phyloP scores from a whole-genome alignment of 352 stramenopile genomes.

The Pythium sp. region DNA sequence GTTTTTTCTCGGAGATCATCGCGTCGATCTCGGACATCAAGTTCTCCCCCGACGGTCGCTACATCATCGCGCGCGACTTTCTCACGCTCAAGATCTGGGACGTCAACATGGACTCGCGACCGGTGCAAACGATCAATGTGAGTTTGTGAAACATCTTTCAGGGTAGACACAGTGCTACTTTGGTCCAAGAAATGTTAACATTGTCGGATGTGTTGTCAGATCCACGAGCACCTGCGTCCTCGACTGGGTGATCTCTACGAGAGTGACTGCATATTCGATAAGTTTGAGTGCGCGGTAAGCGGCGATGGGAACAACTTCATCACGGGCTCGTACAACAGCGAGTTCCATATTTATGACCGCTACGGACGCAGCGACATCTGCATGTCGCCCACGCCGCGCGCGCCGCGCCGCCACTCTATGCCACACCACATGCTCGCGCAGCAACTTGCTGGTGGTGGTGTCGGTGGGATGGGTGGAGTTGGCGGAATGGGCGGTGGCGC shows the following conservation, averaged over 20 bases:
- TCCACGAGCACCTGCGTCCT: slow-evolving; percentile 91
- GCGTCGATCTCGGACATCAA: slow-evolving; percentile 94
- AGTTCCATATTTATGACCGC: slow-evolving; percentile 91
- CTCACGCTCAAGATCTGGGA: slow-evolving; percentile 97
- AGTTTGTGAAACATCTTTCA: slow-evolving; percentile 10
- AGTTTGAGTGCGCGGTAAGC: slow-evolving; percentile 93
- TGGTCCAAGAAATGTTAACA: not conserved
- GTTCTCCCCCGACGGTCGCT: slow-evolving; percentile 92
- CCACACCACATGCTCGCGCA: slow-evolving; percentile 62
- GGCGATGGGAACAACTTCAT: slow-evolving; percentile 91
- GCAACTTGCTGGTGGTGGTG: slow-evolving; percentile 40
- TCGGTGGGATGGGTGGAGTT: slow-evolving; percentile 28
- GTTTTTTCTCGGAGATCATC: slow-evolving; percentile 96
- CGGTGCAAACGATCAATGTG: slow-evolving; percentile 92
- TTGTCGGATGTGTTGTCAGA: slow-evolving; percentile 30
- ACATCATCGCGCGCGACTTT: slow-evolving; percentile 95
- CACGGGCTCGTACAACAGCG: slow-evolving; percentile 94
- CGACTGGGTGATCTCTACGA: slow-evolving; percentile 92
- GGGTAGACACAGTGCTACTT: not conserved
- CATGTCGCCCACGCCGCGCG: slow-evolving; percentile 52
- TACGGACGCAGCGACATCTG: slow-evolving; percentile 77
- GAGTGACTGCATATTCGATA: slow-evolving; percentile 97
- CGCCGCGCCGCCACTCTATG: slow-evolving; percentile 61
- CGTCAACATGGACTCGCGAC: slow-evolving; percentile 92
- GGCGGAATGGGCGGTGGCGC: slow-evolving; percentile 32